These are phyloP conservation scores for Orbilia quercus DNA, from an alignment of 2,329 filamentous ascomycete species.

Conservation along the genomic window DNA sequence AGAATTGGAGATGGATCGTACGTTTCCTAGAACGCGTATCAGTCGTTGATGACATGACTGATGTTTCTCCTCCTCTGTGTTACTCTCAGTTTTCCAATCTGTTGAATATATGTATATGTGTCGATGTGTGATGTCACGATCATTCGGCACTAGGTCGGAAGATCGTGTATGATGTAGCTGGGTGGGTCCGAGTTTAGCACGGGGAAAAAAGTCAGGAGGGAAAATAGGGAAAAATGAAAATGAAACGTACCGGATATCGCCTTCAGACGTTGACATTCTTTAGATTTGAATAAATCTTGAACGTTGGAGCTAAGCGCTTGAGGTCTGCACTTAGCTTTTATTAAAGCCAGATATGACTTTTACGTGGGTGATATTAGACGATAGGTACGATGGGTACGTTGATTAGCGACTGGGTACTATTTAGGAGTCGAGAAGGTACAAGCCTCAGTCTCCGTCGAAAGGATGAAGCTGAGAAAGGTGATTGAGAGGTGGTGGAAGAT, in stretches of 20 bases:
- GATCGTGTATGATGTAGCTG: conserved; percentile 53
- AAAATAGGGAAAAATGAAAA: too few relatives aligned
- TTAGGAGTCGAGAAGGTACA: neutral
- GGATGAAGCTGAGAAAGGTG: conserved; percentile 19
- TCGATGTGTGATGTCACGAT: conserved; percentile 39
- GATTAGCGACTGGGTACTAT: conserved; percentile 1
- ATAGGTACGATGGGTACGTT: neutral
- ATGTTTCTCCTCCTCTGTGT: conserved; percentile 3
- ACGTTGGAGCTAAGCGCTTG: conserved; percentile 49
- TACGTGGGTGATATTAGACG: neutral
- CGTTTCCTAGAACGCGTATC: conserved; percentile 56
- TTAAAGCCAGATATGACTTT: conserved; percentile 48
- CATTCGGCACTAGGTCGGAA: conserved; percentile 55
- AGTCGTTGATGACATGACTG: conserved; percentile 41
- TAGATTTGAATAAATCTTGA: conserved; percentile 47
- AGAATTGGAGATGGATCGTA: conserved; percentile 8
- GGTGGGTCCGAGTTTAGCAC: neutral
- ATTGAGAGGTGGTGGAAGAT: conserved; percentile 18
- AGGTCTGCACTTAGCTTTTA: conserved; percentile 39
- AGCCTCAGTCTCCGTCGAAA: conserved; percentile 18
- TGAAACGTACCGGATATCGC: conserved; percentile 38
- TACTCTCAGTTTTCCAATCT: conserved; percentile 20
- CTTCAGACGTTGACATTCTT: conserved; percentile 55
- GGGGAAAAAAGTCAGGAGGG: neutral
- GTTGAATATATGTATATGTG: conserved; percentile 1